phyloP scores from a whole-genome alignment of 768 basidiomycete genomes.

The Suillus ampliporus region DNA sequence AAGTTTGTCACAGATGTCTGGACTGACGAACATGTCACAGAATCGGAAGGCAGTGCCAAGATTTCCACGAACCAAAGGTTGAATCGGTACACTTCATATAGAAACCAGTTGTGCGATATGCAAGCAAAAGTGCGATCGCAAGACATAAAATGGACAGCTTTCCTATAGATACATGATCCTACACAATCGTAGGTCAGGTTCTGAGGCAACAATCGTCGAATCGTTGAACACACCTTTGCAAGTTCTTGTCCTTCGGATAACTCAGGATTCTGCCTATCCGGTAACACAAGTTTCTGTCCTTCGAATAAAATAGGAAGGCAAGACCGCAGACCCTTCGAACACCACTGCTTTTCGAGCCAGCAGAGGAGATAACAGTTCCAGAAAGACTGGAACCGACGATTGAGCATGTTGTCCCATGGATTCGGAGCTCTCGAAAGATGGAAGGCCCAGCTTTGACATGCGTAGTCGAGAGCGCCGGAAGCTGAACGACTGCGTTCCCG shows the following conservation, averaged over 20 bases:
- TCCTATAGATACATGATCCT: too few species aligned
- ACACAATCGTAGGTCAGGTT: background rate
- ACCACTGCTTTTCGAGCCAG: conserved; percentile 4
- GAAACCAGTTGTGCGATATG: too few species aligned
- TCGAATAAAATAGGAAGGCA: background rate
- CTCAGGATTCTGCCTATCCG: background rate
- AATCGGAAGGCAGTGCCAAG: too few species aligned
- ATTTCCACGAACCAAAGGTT: too few species aligned
- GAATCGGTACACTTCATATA: too few species aligned
- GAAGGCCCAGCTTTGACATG: background rate
- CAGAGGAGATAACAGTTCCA: background rate
- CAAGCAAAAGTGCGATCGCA: too few species aligned
- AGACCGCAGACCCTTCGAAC: background rate
- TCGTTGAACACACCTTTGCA: background rate
- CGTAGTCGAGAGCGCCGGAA: background rate
- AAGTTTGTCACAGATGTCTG: too few species aligned
- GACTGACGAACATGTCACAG: too few species aligned
- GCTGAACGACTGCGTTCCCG: background rate
- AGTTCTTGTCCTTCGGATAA: background rate
- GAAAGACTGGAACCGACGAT: background rate
- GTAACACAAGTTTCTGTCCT: background rate
- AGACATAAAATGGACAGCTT: too few species aligned
- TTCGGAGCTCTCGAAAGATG: background rate
- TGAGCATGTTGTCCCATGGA: background rate
- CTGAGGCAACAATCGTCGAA: too few species aligned